A percentile compares a stretch with the other conserved stretches of the same genome.
Evolutionary conservation across 2,329 filamentous ascomycete species (phyloP).

Genomic region (Metarhizium humberi): DNA sequence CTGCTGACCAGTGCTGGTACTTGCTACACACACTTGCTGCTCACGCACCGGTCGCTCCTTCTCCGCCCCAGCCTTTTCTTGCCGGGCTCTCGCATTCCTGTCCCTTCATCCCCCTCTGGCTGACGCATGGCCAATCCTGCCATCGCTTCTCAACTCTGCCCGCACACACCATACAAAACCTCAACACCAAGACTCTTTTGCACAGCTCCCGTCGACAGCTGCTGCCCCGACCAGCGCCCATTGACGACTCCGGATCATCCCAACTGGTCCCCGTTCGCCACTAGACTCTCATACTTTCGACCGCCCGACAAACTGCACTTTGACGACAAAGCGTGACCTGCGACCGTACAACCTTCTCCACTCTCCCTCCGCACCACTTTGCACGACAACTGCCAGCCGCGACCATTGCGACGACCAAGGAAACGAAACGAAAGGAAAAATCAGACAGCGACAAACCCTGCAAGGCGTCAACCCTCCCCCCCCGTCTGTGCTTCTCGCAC

Average conservation of each 20-base stretch:
- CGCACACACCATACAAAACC: background rate
- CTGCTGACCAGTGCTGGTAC: no score
- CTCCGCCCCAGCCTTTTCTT: slow-evolving; percentile 2
- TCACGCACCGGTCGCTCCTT: background rate
- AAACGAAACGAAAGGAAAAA: background rate
- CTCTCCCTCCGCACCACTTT: background rate
- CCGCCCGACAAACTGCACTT: background rate
- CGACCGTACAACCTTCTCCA: background rate
- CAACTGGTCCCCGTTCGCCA: no score
- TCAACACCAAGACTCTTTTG: background rate
- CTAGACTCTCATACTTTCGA: no score
- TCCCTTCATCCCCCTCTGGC: background rate
- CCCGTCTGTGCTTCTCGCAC: background rate
- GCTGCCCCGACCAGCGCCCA: background rate
- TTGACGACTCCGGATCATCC: background rate
- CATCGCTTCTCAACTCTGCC: slow-evolving; percentile 1
- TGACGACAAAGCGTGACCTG: background rate
- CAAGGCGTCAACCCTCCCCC: background rate
- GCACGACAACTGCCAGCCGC: background rate
- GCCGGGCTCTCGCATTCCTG: background rate
- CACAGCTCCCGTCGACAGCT: background rate
- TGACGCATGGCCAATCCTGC: background rate
- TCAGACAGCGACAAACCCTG: background rate
- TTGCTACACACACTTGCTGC: background rate
- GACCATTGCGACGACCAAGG: background rate